phyloP scores from a whole-genome alignment of 225 moss, liverwort and hornwort species.

The Physcomitrellopsis africana region DNA sequence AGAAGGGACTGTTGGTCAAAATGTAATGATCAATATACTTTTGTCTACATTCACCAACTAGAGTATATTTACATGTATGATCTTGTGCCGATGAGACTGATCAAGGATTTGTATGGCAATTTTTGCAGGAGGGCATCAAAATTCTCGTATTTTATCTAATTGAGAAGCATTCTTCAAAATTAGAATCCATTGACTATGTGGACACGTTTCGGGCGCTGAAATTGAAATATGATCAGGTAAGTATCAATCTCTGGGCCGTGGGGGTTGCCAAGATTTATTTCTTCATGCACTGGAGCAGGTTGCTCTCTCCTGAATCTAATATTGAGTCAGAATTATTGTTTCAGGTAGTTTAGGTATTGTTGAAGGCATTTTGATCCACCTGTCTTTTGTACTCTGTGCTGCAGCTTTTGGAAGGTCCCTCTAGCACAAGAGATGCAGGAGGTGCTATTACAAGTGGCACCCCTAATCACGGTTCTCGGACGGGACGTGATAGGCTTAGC shows the following conservation, averaged over 20 bases:
- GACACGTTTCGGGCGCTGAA: constrained; percentile 86
- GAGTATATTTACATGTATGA: not conserved
- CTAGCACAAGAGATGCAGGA: constrained; percentile 50
- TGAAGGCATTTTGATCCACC: constrained; percentile 10
- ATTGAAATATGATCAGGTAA: constrained; percentile 94
- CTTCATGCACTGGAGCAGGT: too few species aligned
- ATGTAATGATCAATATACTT: not conserved
- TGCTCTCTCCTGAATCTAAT: too few species aligned
- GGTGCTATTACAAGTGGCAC: constrained; percentile 64
- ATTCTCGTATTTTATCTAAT: constrained; percentile 74
- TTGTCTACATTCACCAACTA: constrained; percentile 3
- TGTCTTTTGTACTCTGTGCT: constrained; percentile 19
- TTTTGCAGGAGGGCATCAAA: constrained; percentile 80
- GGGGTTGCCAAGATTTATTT: constrained; percentile 1
- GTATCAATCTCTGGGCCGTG: constrained; percentile 7
- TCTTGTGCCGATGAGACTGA: constrained; percentile 1
- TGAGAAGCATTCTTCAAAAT: constrained; percentile 83
- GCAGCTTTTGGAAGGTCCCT: constrained; percentile 74
- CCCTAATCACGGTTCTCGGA: constrained; percentile 74
- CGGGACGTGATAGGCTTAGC: constrained; percentile 61
- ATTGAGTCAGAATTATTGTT: too few species aligned
- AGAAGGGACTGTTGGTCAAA: too few species aligned
- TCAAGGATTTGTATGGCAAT: constrained; percentile 19
- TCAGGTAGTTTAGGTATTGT: not conserved
- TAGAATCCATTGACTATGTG: constrained; percentile 86